These are phyloP conservation scores for Fusarium goolgardi DNA, from an alignment of 2,329 filamentous ascomycete species.

Conservation along the genomic window DNA sequence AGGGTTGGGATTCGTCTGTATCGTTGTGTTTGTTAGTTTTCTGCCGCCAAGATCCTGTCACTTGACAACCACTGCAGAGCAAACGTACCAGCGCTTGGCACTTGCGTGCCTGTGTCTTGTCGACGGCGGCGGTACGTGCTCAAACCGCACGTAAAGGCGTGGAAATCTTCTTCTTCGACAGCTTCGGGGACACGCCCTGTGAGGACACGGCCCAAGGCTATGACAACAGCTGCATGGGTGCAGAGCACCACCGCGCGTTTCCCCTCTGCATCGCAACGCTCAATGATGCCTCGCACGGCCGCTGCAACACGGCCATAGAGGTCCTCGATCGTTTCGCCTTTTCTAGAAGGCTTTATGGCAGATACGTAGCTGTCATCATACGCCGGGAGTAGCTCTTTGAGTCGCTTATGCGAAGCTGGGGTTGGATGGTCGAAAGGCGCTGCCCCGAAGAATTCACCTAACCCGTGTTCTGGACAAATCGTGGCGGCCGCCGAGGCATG, in stretches of 20 bases:
- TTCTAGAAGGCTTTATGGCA: conserved; percentile 72
- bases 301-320: conserved; percentile 84
- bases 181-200: conserved; percentile 82
- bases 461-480: conserved; percentile 67
- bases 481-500: conserved; percentile 46
- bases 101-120: conserved; percentile 28
- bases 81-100: conserved; percentile 30
- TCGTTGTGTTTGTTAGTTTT: conserved; percentile 31
- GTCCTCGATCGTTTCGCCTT: conserved; percentile 82
- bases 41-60: conserved; percentile 7
- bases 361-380: conserved; percentile 69
- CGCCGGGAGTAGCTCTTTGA: conserved; percentile 76
- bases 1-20: conserved; percentile 19
- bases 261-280: conserved; percentile 76
- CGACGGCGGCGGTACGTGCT: conserved; percentile 69
- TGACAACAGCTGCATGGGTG: conserved; percentile 90
- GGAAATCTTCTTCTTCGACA: conserved; percentile 80
- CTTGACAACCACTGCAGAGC: conserved; percentile 18
- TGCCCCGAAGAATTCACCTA: conserved; percentile 91
- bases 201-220: conserved; percentile 83
- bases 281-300: conserved; percentile 76
- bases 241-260: conserved; percentile 80
- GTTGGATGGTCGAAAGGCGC: conserved; percentile 87
- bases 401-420: conserved; percentile 72
- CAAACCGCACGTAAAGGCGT: conserved; percentile 84